These are phyloP conservation scores for Chiua virens DNA, from an alignment of 768 basidiomycete species.

Conservation along the genomic window DNA sequence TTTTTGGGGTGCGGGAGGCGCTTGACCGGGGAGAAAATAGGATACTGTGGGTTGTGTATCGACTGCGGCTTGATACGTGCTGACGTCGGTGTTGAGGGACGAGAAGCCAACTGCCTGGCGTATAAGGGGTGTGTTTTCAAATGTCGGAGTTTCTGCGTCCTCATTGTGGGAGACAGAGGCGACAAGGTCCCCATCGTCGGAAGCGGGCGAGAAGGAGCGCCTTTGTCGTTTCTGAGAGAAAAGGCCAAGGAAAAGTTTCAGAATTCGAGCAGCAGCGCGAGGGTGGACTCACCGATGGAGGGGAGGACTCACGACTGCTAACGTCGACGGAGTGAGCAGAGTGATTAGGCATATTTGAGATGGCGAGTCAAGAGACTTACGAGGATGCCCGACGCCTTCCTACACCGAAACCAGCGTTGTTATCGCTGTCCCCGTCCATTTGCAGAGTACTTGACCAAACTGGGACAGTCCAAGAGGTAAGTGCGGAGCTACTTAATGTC, in stretches of 20 bases:
- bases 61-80: conserved; percentile 30
- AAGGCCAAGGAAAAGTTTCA: not conserved
- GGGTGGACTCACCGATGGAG: conserved; percentile 38
- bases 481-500: not conserved
- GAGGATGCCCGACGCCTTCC: conserved; percentile 40
- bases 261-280: not conserved
- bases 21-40: conserved; percentile 59
- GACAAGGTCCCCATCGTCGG: conserved; percentile 48
- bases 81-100: conserved; percentile 26
- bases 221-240: conserved; percentile 38
- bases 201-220: conserved; percentile 52
- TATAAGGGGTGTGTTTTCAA: conserved; percentile 48
- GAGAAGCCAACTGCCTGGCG: conserved; percentile 60
- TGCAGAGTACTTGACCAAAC: not conserved
- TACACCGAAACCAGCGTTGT: conserved; percentile 21
- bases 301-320: conserved; percentile 60
- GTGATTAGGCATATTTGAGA: conserved; percentile 3
- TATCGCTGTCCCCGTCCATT: conserved; percentile 20
- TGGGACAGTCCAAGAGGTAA: not conserved
- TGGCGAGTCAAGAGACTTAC: conserved; percentile 26
- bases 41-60: conserved; percentile 22
- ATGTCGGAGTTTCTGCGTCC: conserved; percentile 45
- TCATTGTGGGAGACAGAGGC: conserved; percentile 41
- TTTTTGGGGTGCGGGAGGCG: conserved; percentile 19
- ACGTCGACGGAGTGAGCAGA: conserved; percentile 4